Evolutionary conservation across 2,329 filamentous ascomycete genomes (phyloP), one percentile per base, ranked within the genome.

Genomic region (Ophioceras dolichostomum): DNA sequence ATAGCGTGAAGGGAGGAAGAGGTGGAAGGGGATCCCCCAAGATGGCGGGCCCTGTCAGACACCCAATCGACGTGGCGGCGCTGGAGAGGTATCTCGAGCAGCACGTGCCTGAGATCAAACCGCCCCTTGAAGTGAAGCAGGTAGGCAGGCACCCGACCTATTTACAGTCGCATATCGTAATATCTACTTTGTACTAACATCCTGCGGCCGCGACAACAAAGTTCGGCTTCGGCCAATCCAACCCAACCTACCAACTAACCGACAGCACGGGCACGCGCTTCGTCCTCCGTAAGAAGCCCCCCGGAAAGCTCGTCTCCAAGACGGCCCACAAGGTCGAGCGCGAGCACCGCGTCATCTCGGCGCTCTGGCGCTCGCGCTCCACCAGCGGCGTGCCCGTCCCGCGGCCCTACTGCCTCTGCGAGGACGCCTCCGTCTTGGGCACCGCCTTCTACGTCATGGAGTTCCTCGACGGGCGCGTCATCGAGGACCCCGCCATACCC

Each of bases 401-500:
- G 4, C 79, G 73, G 56, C 76, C 85, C 10, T 81, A 86, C 57
- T 82, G 79, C 51, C 72, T 96, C 14, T 98, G 91, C 61, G 82
- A 93, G 58, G 88, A 96, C 60, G 64, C 68, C 29, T 62, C 60
- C 40, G 68, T 96, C 27, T 68, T 96, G 44, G 91, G 88, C 39
- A 96, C 88, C 7, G 75, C 87, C 5, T 98, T 96, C 59, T 96
- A 98, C 63, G 79, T 96, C 53, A 96, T 98, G 91, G 79, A 86
- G 56, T 96, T 91, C 56, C 69, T 96, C 43, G 83, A 94, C 53
- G 91, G 91, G 16, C 79, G 91, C 51, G 94, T 95, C 61, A 85
- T 96, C 53, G 84, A 89, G 52, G 86, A 96, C 59, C 81, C 87
- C 31, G 67, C 79, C 22, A 79, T 96, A 54, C 88, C 86, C 2